Evolutionary conservation across 306 rosid species (phyloP).

Genomic region (Sicyos edulis): DNA sequence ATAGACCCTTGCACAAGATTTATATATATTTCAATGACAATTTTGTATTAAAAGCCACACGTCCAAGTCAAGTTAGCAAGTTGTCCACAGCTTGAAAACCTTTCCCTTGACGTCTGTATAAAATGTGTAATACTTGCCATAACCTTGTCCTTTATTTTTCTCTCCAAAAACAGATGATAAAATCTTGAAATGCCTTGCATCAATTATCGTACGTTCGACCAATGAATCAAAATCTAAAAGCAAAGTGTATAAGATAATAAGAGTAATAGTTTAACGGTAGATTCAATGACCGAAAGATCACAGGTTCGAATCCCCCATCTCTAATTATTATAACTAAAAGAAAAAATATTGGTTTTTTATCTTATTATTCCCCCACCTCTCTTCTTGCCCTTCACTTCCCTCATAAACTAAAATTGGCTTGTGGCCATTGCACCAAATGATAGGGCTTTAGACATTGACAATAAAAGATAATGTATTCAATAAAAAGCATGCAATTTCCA

Average conservation of each 20-base stretch:
- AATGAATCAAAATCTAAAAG: too few species aligned
- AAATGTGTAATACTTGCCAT: neutral
- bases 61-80: conserved; percentile 13
- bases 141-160: neutral
- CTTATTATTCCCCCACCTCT: too few species aligned
- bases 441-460: neutral
- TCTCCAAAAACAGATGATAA: neutral
- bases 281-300: too few species aligned
- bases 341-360: too few species aligned
- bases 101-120: neutral
- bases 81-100: neutral
- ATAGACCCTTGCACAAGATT: too few species aligned
- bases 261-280: too few species aligned
- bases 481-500: neutral
- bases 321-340: too few species aligned
- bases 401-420: conserved; percentile 14
- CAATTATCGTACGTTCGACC: too few species aligned
- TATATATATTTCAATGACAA: neutral
- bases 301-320: too few species aligned
- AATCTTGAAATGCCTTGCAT: too few species aligned
- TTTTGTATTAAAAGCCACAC: neutral
- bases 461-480: neutral
- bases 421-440: neutral
- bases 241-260: too few species aligned
- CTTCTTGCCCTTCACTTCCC: neutral